Evolutionary conservation across 306 rosid genomes (phyloP).

Genomic region (Carpinus fangiana): DNA sequence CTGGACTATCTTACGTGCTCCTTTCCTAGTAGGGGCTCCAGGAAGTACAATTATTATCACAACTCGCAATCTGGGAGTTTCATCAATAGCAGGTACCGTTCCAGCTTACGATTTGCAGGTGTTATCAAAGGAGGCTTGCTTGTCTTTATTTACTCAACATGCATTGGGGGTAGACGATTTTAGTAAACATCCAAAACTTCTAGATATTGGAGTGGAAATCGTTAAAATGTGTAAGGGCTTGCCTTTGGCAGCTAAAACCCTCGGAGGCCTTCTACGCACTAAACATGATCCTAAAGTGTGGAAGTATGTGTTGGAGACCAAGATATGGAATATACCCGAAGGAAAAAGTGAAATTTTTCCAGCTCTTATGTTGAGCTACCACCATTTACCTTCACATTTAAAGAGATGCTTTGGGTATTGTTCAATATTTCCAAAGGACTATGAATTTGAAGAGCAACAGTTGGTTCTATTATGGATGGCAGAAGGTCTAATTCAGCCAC

Average conservation of each 20-base stretch:
- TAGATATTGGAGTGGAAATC: background rate
- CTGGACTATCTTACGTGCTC: conserved; percentile 1
- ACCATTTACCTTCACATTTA: background rate
- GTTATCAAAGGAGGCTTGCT: conserved; percentile 3
- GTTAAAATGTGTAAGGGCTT: background rate
- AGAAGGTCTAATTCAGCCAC: background rate
- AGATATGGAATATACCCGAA: background rate
- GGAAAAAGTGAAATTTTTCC: background rate
- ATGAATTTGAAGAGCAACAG: background rate
- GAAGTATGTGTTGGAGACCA: background rate
- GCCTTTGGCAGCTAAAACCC: conserved; percentile 6
- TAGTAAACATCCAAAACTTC: background rate
- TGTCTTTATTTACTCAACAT: background rate
- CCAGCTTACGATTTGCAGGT: background rate
- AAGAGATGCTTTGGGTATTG: conserved; percentile 17
- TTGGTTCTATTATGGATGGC: background rate
- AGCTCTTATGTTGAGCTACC: conserved; percentile 9
- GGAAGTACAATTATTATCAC: conserved; percentile 14
- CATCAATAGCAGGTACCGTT: background rate
- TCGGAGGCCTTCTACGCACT: conserved; percentile 1
- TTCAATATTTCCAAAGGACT: conserved; percentile 4
- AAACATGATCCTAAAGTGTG: background rate
- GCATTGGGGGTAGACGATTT: background rate
- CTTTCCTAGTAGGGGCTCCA: conserved; percentile 6
- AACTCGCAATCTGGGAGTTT: background rate